A percentile compares a stretch with the other conserved stretches of the same genome.
phyloP scores from a whole-genome alignment of 2,329 filamentous ascomycete species.

The Dichotomopilus funicola region DNA sequence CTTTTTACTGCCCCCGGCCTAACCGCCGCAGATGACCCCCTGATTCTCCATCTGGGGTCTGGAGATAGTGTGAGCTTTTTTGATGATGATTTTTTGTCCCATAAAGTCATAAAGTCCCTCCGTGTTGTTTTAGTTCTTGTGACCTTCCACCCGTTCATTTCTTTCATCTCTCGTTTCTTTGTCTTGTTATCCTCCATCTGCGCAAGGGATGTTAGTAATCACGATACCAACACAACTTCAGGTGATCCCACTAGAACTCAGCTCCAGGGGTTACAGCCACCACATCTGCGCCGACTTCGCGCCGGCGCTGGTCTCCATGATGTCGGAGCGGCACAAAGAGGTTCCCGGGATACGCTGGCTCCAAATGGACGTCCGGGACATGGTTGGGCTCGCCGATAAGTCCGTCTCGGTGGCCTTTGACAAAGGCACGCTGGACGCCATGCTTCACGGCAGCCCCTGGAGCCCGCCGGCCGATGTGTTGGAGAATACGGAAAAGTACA shows the following conservation, averaged over 20 bases:
- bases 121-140: not conserved
- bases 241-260: slow-evolving; percentile 46
- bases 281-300: slow-evolving; percentile 55
- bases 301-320: slow-evolving; percentile 43
- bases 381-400: slow-evolving; percentile 34
- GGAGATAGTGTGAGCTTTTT: slow-evolving; percentile 47
- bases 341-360: slow-evolving; percentile 42
- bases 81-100: not conserved
- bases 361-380: slow-evolving; percentile 44
- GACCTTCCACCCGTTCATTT: not conserved
- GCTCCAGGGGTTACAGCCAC: slow-evolving; percentile 40
- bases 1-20: slow-evolving; percentile 32
- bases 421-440: slow-evolving; percentile 49
- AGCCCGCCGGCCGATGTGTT: slow-evolving; percentile 43
- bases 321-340: slow-evolving; percentile 38
- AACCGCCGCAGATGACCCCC: slow-evolving; percentile 29
- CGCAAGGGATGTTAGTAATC: too few relatives aligned
- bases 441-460: slow-evolving; percentile 50
- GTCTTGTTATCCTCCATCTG: too few relatives aligned
- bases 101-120: not conserved
- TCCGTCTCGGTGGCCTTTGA: slow-evolving; percentile 52
- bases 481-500: slow-evolving; percentile 42
- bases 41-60: slow-evolving; percentile 50
- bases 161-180: not conserved
- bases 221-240: slow-evolving; percentile 21